Conservation (phyloP, 73 alveolate genomes). For the Halteria grandinella region DNA sequence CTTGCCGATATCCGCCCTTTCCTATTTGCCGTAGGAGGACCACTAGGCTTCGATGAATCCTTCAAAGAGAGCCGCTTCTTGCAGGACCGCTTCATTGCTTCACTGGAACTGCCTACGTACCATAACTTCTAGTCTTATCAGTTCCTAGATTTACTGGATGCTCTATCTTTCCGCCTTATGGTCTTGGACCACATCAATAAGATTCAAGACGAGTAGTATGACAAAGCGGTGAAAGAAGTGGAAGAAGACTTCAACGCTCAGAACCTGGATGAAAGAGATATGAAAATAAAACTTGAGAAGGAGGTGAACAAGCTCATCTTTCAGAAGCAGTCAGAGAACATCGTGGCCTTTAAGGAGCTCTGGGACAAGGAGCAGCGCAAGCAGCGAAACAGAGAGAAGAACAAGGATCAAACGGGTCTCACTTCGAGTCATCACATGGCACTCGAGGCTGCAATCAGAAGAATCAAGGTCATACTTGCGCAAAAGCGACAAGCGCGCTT, state of each 20-base stretch:
- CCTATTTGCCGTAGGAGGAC: constrained; percentile 10
- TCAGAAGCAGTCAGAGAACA: no score
- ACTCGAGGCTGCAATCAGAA: no score
- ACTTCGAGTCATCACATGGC: no score
- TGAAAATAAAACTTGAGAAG: constrained; percentile 4
- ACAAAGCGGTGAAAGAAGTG: neutral
- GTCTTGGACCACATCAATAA: no score
- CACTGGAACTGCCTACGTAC: constrained; percentile 24
- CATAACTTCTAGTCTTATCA: constrained; percentile 31
- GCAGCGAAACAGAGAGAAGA: no score
- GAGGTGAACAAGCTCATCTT: constrained; percentile 45
- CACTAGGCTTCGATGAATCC: constrained; percentile 14
- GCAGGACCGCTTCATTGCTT: constrained; percentile 14
- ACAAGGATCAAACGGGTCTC: no score
- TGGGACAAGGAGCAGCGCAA: no score
- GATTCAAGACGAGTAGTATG: no score
- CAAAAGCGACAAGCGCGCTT: no score
- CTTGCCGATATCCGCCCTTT: constrained; percentile 12
- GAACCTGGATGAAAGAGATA: constrained; percentile 22
- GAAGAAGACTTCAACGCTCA: constrained; percentile 3
- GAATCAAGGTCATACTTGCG: no score
- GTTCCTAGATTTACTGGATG: constrained; percentile 45
- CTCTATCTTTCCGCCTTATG: constrained; percentile 10
- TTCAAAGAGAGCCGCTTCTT: neutral
- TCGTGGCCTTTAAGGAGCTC: no score